These are phyloP conservation scores for Cordyceps fumosorosea DNA, from an alignment of 2,329 filamentous ascomycete genomes.

Conservation along the genomic window DNA sequence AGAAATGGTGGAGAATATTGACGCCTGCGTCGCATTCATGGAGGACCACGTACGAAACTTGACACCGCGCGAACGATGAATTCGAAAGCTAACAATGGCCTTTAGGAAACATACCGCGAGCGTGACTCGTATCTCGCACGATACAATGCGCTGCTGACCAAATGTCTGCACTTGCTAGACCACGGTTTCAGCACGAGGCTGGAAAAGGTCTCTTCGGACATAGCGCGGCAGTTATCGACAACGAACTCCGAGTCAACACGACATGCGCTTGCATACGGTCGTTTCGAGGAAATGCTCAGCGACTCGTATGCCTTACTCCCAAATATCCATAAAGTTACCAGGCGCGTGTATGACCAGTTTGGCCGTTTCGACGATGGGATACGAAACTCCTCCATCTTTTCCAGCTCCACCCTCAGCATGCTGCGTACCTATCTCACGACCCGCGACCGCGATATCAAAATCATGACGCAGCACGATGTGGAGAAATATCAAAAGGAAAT, in stretches of 20 bases:
- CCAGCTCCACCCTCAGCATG: slow-evolving; percentile 47
- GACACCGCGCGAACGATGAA: neutral
- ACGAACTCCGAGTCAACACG: slow-evolving; percentile 54
- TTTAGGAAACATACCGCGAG: slow-evolving; percentile 73
- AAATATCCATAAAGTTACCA: slow-evolving; percentile 48
- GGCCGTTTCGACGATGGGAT: slow-evolving; percentile 38
- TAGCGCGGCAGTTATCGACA: slow-evolving; percentile 45
- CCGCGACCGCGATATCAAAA: slow-evolving; percentile 47
- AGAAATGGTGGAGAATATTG: slow-evolving; percentile 80
- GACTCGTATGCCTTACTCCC: slow-evolving; percentile 50
- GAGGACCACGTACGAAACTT: slow-evolving; percentile 60
- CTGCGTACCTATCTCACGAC: slow-evolving; percentile 47
- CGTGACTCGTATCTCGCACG: slow-evolving; percentile 80
- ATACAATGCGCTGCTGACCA: slow-evolving; percentile 73
- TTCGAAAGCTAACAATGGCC: slow-evolving; percentile 14
- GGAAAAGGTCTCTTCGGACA: slow-evolving; percentile 48
- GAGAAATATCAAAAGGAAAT: slow-evolving; percentile 48
- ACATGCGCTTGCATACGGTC: slow-evolving; percentile 53
- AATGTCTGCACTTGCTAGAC: slow-evolving; percentile 56
- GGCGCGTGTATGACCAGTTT: slow-evolving; percentile 44
- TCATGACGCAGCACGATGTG: slow-evolving; percentile 46
- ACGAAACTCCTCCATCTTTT: slow-evolving; percentile 45
- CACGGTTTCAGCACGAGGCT: slow-evolving; percentile 47
- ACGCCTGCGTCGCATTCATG: slow-evolving; percentile 92
- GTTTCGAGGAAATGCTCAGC: slow-evolving; percentile 51